Conservation (phyloP, 257 asterid species). For the Salvia hispanica region DNA sequence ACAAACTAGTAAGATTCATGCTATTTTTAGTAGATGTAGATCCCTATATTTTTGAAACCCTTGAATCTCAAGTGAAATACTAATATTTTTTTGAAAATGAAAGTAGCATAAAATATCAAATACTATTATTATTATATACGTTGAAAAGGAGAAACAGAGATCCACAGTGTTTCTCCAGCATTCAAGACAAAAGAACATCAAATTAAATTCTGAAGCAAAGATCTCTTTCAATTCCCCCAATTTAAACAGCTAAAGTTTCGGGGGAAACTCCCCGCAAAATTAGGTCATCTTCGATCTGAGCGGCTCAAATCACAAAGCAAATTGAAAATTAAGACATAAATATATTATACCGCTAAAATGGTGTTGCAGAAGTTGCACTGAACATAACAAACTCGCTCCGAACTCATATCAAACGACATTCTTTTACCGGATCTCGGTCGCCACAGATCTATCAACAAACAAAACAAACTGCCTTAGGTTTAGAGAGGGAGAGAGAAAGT, state of each 20-base stretch:
- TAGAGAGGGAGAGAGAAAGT: constrained; percentile 19
- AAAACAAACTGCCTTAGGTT: constrained; percentile 3
- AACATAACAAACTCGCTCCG: constrained; percentile 76
- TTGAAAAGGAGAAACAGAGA: background rate
- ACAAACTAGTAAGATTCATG: constrained; percentile 12
- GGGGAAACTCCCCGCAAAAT: background rate
- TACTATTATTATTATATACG: background rate
- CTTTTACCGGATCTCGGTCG: constrained; percentile 19
- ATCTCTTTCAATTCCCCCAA: background rate
- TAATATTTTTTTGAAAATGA: background rate
- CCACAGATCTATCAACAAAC: background rate
- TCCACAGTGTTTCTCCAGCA: too few species aligned
- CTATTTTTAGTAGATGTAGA: constrained; percentile 30
- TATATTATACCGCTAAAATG: constrained; percentile 59
- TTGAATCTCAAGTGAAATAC: background rate
- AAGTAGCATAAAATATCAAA: constrained; percentile 11
- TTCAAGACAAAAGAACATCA: background rate
- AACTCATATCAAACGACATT: constrained; percentile 60
- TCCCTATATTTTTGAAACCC: background rate
- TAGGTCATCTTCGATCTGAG: background rate
- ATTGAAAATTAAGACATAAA: background rate
- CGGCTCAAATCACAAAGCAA: background rate
- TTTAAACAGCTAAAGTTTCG: background rate
- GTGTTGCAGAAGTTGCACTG: constrained; percentile 89
- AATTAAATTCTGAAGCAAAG: background rate